Base-by-base conservation (phyloP, 192 early-diverging fungal genomes). In the Radiomyces spectabilis region DNA sequence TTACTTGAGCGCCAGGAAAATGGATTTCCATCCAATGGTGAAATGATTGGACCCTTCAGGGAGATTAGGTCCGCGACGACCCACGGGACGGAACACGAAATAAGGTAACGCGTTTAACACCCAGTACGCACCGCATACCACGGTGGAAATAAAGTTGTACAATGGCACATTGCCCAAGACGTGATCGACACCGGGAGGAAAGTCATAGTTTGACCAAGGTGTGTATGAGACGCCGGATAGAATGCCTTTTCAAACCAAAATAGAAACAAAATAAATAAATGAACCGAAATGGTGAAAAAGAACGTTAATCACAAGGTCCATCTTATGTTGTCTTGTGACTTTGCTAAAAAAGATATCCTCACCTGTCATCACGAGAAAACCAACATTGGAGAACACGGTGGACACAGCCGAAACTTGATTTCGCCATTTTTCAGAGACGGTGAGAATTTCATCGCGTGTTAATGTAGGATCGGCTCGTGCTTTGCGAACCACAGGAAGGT, bases 341-440 rank as follows among this genome's bases (percentile, higher is more conserved):
- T 34, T 18, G 25, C 12, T 13, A 34, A 22, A n/a, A 21, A 34
- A 22, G 24, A 1, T 1, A 12, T 24, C 9, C 34, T 40, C 29
- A 48, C 57, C 48, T 44, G 58, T 60, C 50, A 60, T 26, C 26
- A 60, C 41, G 16, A 60, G 30, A 41, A 56, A 57, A 51, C 62
- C 54, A 45, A 75, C 59, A 41, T 75, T 75, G 51, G 66, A 69
- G 51, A 56, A 69, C 10, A 60, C 57, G 10, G 73, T 75, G 5
- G 71, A 74, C 22, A 75, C 57, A 29, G 72, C 68, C 15, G 73
- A 75, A 29, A 68, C 59, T 19, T 68, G 69, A 27, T 68, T 65
- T 24, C 73, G 71, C 49, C 40, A 54, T 16, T 42, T 26, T 12
- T 58, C 51, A 34, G 44, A 43, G 10, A 54, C 22, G 10, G 33